phyloP scores from a whole-genome alignment of 805 yeast genomes.

The Saturnispora ahearnii region DNA sequence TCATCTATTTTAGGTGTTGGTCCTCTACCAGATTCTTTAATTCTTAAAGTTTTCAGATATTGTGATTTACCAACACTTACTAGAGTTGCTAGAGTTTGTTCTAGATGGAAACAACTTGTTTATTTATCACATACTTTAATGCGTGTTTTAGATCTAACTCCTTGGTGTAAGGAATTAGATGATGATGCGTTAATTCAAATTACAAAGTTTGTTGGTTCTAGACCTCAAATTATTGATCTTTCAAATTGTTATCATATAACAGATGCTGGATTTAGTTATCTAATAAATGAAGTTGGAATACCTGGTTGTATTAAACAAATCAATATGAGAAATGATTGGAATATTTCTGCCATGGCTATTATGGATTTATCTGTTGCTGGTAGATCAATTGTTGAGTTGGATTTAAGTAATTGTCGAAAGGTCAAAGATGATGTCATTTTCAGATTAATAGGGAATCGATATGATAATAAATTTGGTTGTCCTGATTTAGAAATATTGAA shows the following conservation, averaged over 20 bases:
- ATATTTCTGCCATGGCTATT: conserved; percentile 69
- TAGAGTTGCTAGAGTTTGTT: conserved; percentile 49
- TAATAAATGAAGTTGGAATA: conserved; percentile 65
- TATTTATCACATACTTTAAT: conserved; percentile 48
- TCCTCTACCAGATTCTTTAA: conserved; percentile 51
- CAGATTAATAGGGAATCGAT: conserved; percentile 51
- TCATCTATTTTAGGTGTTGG: conserved; percentile 51
- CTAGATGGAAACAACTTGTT: conserved; percentile 60
- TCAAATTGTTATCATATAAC: conserved; percentile 73
- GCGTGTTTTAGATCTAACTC: conserved; percentile 44
- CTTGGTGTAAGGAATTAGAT: conserved; percentile 52
- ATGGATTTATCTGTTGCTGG: conserved; percentile 71
- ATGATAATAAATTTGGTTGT: conserved; percentile 40
- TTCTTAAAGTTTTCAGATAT: conserved; percentile 44
- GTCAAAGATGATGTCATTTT: conserved; percentile 65
- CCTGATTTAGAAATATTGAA: conserved; percentile 43
- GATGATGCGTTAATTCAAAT: conserved; percentile 50
- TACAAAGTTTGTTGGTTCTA: conserved; percentile 60
- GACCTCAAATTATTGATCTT: conserved; percentile 53
- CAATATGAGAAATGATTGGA: conserved; percentile 67
- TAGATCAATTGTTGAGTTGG: conserved; percentile 46
- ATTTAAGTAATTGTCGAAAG: conserved; percentile 63
- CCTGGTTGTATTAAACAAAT: conserved; percentile 47
- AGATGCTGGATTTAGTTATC: conserved; percentile 62
- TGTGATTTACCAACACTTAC: conserved; percentile 51